A percentile compares a stretch with the other conserved stretches of the same genome.
Evolutionary conservation across 1,139 yeast species (phyloP).

Genomic region (Pichia cactophila): DNA sequence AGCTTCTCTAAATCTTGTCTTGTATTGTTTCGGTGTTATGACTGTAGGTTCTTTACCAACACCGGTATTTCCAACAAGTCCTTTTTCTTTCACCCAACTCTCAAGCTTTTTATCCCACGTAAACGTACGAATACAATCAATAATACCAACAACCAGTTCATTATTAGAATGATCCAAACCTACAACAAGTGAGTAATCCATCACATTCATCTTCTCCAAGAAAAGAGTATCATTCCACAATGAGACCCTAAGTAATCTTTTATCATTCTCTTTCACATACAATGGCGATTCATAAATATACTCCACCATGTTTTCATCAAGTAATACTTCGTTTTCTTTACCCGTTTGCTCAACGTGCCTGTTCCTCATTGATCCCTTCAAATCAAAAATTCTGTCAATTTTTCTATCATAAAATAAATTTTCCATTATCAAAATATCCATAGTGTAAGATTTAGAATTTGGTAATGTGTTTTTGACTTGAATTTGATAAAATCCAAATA

Average conservation of each 20-base stretch:
- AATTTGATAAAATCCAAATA: constrained; percentile 92
- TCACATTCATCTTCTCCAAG: constrained; percentile 93
- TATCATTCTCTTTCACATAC: constrained; percentile 89
- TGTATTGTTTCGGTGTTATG: constrained; percentile 91
- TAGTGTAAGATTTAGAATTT: constrained; percentile 61
- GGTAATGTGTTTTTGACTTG: constrained; percentile 73
- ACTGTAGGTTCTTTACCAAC: constrained; percentile 94
- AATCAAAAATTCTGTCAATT: constrained; percentile 82
- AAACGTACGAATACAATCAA: constrained; percentile 90
- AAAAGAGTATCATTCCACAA: constrained; percentile 92
- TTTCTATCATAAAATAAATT: constrained; percentile 81
- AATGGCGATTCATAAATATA: constrained; percentile 93
- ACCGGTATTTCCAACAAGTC: constrained; percentile 75
- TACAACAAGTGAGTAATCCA: constrained; percentile 94
- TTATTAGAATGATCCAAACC: constrained; percentile 73
- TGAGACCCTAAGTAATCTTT: constrained; percentile 76
- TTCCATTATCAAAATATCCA: constrained; percentile 95
- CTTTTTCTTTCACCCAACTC: constrained; percentile 96
- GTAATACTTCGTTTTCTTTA: constrained; percentile 82
- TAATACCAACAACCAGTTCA: constrained; percentile 83
- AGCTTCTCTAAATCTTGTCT: constrained; percentile 90
- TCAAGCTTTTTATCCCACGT: constrained; percentile 99
- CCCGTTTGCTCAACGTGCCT: constrained; percentile 97
- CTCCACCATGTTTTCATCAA: constrained; percentile 98
- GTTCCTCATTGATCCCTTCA: constrained; percentile 97